phyloP scores from a whole-genome alignment of 805 yeast species.

The Hanseniaspora hatyaiensis region DNA sequence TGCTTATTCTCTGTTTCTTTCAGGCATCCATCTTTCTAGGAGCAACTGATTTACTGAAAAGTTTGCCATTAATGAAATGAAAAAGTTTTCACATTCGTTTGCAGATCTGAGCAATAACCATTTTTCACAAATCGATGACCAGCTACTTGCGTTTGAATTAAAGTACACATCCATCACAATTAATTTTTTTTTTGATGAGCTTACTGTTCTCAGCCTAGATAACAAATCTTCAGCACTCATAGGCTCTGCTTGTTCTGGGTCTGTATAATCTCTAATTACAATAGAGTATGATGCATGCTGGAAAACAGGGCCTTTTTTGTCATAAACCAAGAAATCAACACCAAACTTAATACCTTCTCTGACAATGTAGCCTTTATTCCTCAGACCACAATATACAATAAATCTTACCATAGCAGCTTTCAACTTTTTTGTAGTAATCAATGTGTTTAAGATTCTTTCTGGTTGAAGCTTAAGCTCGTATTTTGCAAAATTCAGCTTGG shows the following conservation, averaged over 20 bases:
- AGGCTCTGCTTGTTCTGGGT: neutral
- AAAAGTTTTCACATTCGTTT: neutral
- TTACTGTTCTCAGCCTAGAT: constrained; percentile 64
- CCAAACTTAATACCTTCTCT: constrained; percentile 88
- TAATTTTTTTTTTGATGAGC: constrained; percentile 73
- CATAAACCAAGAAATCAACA: constrained; percentile 65
- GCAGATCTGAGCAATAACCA: neutral
- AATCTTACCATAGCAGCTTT: neutral
- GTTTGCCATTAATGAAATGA: neutral
- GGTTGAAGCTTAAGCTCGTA: constrained; percentile 2
- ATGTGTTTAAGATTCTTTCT: constrained; percentile 10
- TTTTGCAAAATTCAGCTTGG: constrained; percentile 4
- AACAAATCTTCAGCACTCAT: constrained; percentile 54
- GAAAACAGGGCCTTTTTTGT: constrained; percentile 83
- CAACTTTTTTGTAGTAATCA: constrained; percentile 1
- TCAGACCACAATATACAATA: constrained; percentile 1
- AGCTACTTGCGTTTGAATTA: constrained; percentile 32
- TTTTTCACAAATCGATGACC: constrained; percentile 23
- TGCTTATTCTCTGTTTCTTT: constrained; percentile 62
- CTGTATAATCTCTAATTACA: constrained; percentile 28
- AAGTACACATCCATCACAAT: constrained; percentile 55
- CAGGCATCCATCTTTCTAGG: constrained; percentile 76
- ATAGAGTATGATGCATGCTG: constrained; percentile 84
- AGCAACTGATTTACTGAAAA: constrained; percentile 49
- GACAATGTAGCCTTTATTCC: constrained; percentile 75